Evolutionary conservation across 1,284 basidiomycete genomes (phyloP).

Genomic region (Gomphus bonarii): DNA sequence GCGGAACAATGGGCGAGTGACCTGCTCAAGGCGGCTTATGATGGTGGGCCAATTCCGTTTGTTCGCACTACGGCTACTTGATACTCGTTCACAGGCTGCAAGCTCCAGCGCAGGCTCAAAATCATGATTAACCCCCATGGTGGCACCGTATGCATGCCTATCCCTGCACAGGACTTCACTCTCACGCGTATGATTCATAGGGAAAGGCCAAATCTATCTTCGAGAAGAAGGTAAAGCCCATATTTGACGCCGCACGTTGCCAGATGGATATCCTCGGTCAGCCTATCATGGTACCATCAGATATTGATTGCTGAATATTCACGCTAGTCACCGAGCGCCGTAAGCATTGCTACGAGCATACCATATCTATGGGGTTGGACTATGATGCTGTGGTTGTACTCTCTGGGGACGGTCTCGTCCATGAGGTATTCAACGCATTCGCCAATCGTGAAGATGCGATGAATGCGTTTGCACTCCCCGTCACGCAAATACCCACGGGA

Average conservation of each 20-base stretch:
- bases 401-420: conserved; percentile 85
- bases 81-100: conserved; percentile 30
- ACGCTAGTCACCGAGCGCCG: conserved; percentile 58
- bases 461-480: conserved; percentile 64
- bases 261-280: conserved; percentile 48
- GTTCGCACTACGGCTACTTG: not conserved
- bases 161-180: not conserved
- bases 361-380: conserved; percentile 43
- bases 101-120: conserved; percentile 42
- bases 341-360: conserved; percentile 69
- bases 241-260: conserved; percentile 73
- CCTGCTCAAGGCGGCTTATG: conserved; percentile 51
- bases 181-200: conserved; percentile 26
- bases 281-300: conserved; percentile 19
- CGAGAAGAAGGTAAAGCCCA: conserved; percentile 62
- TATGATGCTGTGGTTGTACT: conserved; percentile 78
- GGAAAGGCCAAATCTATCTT: conserved; percentile 62
- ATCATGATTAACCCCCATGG: conserved; percentile 86
- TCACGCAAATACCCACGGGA: conserved; percentile 85
- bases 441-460: conserved; percentile 60
- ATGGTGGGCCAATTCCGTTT: conserved; percentile 32
- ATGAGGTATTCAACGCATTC: conserved; percentile 92
- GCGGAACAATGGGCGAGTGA: conserved; percentile 46
- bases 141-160: conserved; percentile 42
- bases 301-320: not conserved